Evolutionary conservation across 1,139 yeast genomes (phyloP).

Genomic region (Yarrowia galli): DNA sequence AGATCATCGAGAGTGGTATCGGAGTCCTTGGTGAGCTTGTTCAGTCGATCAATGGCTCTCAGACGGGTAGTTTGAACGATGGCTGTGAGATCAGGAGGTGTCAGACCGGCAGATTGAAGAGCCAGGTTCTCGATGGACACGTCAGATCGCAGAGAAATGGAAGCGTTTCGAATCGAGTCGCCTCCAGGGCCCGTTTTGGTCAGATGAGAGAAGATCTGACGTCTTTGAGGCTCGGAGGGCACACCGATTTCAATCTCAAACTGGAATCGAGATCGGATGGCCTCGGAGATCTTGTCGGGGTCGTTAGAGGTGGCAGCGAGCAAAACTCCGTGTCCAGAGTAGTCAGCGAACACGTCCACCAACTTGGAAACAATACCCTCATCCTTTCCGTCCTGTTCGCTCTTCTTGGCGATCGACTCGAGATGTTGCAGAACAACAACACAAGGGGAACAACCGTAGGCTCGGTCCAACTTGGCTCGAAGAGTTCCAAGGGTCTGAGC

Average conservation of each 20-base stretch:
- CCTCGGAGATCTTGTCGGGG: conserved; percentile 71
- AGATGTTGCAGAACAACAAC: conserved; percentile 69
- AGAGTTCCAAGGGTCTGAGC: conserved; percentile 79
- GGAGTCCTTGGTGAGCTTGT: conserved; percentile 45
- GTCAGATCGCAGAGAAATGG: conserved; percentile 56
- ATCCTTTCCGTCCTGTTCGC: conserved; percentile 68
- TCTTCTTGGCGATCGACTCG: conserved; percentile 72
- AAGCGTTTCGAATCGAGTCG: conserved; percentile 39
- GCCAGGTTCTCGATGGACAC: conserved; percentile 69
- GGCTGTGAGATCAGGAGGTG: conserved; percentile 81
- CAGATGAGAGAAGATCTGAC: conserved; percentile 63
- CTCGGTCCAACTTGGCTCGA: conserved; percentile 76
- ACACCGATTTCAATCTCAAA: conserved; percentile 80
- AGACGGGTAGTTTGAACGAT: conserved; percentile 72
- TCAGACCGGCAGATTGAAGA: conserved; percentile 88
- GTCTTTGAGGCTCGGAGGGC: conserved; percentile 80
- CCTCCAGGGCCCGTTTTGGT: conserved; percentile 44
- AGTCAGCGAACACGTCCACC: conserved; percentile 64
- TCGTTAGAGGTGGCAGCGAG: conserved; percentile 77
- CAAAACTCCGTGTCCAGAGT: conserved; percentile 54
- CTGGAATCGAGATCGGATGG: conserved; percentile 70
- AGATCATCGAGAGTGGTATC: conserved; percentile 43
- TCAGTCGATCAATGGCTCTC: conserved; percentile 62
- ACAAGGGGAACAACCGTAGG: conserved; percentile 55
- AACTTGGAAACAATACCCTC: conserved; percentile 67